These are phyloP conservation scores for Rhizophora apiculata DNA, from an alignment of 345 rosid species.

Conservation along the genomic window DNA sequence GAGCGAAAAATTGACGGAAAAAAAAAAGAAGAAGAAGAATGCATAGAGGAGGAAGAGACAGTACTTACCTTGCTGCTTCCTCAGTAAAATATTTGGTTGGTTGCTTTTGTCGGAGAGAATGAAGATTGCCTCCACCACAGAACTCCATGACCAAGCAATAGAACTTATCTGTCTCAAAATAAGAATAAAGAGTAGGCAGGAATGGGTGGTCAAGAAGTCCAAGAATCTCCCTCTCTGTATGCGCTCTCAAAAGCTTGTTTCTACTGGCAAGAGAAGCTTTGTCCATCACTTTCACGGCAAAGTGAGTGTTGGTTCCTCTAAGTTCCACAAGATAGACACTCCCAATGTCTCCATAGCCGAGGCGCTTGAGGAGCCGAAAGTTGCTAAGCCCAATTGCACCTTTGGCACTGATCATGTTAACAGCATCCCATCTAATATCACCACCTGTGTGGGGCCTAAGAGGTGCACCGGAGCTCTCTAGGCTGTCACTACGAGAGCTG, in stretches of 20 bases:
- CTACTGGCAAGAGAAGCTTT: slow-evolving; percentile 78
- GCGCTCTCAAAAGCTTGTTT: slow-evolving; percentile 62
- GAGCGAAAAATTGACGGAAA: background rate
- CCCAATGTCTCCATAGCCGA: slow-evolving; percentile 93
- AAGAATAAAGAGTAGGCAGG: slow-evolving; percentile 31
- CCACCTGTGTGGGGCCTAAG: slow-evolving; percentile 90
- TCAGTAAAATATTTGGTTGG: slow-evolving; percentile 27
- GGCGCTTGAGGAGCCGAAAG: slow-evolving; percentile 75
- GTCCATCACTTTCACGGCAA: slow-evolving; percentile 57
- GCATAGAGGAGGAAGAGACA: background rate
- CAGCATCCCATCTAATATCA: slow-evolving; percentile 82
- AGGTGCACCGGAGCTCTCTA: slow-evolving; percentile 58
- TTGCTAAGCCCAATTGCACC: slow-evolving; percentile 65
- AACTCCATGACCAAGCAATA: slow-evolving; percentile 38
- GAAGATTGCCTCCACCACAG: slow-evolving; percentile 37
- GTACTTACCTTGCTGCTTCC: slow-evolving; percentile 29
- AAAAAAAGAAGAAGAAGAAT: background rate
- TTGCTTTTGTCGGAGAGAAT: slow-evolving; percentile 36
- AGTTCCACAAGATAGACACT: slow-evolving; percentile 47
- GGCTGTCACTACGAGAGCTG: slow-evolving; percentile 50
- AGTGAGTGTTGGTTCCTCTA: slow-evolving; percentile 57
- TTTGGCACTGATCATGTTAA: slow-evolving; percentile 42
- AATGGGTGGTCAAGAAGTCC: slow-evolving; percentile 36
- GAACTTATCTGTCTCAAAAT: slow-evolving; percentile 37
- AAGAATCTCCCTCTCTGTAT: slow-evolving; percentile 37